These are phyloP conservation scores for Rasamsonia emersonii DNA, from an alignment of 2,329 filamentous ascomycete genomes.

Conservation along the genomic window DNA sequence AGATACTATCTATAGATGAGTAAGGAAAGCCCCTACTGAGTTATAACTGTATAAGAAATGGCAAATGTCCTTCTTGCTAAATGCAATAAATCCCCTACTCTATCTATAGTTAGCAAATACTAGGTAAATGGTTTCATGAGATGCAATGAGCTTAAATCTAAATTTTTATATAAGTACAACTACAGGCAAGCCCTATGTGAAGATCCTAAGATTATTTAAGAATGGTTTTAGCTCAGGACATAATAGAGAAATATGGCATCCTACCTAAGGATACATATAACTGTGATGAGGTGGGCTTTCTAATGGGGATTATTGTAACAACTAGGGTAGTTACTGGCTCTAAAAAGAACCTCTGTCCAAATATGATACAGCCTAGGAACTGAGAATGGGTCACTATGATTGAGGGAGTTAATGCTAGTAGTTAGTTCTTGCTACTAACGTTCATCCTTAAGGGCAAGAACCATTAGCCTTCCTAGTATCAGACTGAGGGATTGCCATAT, in stretches of 20 bases:
- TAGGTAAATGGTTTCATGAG: no score
- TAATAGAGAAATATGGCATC: slow-evolving; percentile 8
- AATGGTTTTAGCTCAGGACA: slow-evolving; percentile 8
- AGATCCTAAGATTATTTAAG: no score
- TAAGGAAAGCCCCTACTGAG: no score
- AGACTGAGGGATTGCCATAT: background rate
- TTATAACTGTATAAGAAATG: no score
- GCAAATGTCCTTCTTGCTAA: no score
- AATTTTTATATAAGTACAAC: no score
- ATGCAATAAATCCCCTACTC: no score
- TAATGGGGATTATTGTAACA: slow-evolving; percentile 10
- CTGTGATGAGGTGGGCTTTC: slow-evolving; percentile 13
- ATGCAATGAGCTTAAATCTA: no score
- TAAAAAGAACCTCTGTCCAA: slow-evolving; percentile 9
- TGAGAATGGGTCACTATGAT: slow-evolving; percentile 9
- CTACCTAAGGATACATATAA: slow-evolving; percentile 12
- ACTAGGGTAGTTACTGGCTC: slow-evolving; percentile 9
- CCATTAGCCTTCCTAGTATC: slow-evolving; percentile 6
- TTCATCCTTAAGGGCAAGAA: slow-evolving; percentile 7
- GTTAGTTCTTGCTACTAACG: slow-evolving; percentile 4
- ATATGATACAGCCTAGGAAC: slow-evolving; percentile 9
- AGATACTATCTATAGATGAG: no score
- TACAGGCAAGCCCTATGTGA: no score
- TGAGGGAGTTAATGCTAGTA: slow-evolving; percentile 4
- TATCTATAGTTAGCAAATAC: no score